These are phyloP conservation scores for Bothriochloa decipiens DNA, from an alignment of 176 grass and related monocot genomes.

Conservation along the genomic window DNA sequence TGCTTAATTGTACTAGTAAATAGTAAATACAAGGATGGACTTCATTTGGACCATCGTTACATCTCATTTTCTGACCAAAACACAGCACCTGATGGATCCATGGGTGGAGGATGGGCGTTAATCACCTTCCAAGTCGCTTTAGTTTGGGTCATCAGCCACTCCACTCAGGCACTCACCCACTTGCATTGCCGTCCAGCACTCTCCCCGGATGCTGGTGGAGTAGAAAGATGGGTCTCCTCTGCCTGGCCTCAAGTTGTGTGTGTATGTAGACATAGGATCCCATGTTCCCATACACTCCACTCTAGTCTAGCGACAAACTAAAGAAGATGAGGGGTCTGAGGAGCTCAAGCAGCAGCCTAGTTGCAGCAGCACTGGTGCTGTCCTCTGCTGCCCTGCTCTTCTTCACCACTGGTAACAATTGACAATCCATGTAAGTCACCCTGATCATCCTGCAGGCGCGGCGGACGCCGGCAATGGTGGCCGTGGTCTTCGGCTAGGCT, in stretches of 20 bases:
- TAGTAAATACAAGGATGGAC: neutral
- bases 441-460: neutral
- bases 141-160: neutral
- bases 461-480: neutral
- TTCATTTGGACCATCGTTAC: neutral
- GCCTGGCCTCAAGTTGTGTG: too few species aligned
- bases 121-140: neutral
- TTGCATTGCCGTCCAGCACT: neutral
- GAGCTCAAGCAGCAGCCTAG: neutral
- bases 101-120: conserved; percentile 1
- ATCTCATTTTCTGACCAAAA: neutral
- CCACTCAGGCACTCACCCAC: neutral
- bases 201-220: neutral
- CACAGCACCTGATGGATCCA: neutral
- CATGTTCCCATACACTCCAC: neutral
- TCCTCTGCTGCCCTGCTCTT: neutral
- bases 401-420: neutral
- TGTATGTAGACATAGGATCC: too few species aligned
- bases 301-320: neutral
- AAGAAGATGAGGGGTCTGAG: neutral
- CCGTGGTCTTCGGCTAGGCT: neutral
- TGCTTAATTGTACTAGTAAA: neutral
- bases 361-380: neutral
- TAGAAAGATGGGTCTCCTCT: too few species aligned
- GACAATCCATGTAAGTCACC: neutral